Conservation (phyloP, 179 eudicot species). For the Sideroxylon spinosum region DNA sequence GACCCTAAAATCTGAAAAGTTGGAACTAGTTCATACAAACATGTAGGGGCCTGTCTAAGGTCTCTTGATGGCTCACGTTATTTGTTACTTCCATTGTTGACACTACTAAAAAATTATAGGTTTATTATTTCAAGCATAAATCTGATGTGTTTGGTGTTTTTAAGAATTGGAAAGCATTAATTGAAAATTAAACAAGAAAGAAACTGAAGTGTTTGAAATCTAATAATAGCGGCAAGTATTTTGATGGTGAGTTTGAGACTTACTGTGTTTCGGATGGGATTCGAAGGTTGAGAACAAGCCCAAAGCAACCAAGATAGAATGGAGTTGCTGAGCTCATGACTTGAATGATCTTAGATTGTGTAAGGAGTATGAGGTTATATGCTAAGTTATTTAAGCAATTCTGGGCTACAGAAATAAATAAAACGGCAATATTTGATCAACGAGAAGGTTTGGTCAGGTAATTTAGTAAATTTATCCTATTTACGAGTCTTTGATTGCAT, state of each 20-base stretch:
- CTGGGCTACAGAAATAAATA: too few relatives aligned
- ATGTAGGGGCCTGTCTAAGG: too few relatives aligned
- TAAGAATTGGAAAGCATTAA: neutral
- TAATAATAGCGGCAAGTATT: neutral
- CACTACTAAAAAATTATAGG: neutral
- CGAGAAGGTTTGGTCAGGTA: too few relatives aligned
- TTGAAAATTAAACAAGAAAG: neutral
- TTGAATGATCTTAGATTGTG: neutral
- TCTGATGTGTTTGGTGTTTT: neutral
- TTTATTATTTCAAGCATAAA: neutral
- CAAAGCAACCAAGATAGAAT: neutral
- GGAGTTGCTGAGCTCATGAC: neutral
- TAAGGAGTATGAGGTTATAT: neutral
- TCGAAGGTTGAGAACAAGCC: neutral
- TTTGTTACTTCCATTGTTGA: neutral
- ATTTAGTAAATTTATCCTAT: too few relatives aligned
- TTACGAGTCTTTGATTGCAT: too few relatives aligned
- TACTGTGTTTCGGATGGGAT: neutral
- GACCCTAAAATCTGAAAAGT: too few relatives aligned
- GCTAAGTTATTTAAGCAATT: neutral
- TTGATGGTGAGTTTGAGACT: neutral
- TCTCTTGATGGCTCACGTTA: neutral
- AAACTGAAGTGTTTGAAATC: neutral
- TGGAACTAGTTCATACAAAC: too few relatives aligned
- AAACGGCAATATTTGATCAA: too few relatives aligned